Conservation (phyloP, 2,329 filamentous ascomycete species). For the Claviceps digitariae region DNA sequence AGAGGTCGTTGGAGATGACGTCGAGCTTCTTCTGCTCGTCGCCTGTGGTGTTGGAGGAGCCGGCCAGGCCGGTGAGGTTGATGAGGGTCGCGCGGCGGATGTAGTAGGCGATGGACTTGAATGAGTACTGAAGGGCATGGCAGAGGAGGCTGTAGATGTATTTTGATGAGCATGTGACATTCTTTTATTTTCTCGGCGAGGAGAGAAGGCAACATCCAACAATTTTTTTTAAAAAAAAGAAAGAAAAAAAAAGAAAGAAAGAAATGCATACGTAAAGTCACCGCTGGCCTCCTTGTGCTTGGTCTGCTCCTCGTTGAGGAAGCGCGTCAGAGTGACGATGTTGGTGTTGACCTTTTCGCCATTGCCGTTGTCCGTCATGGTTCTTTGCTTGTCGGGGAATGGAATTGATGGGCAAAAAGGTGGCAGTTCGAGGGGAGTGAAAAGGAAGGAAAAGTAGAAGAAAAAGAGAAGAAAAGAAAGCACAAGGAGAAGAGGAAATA, state of each 20-base stretch:
- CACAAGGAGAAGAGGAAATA: background rate
- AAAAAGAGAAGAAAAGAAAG: background rate
- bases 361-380: slow-evolving; percentile 26
- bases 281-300: slow-evolving; percentile 92
- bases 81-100: slow-evolving; percentile 91
- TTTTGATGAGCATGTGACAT: background rate
- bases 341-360: slow-evolving; percentile 83
- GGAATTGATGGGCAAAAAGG: background rate
- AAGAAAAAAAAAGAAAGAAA: slow-evolving; percentile 7
- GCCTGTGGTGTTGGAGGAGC: slow-evolving; percentile 86
- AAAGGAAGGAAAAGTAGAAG: background rate
- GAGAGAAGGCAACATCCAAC: too few relatives aligned
- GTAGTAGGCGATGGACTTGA: slow-evolving; percentile 99
- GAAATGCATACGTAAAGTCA: slow-evolving; percentile 81
- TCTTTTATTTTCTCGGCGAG: too few relatives aligned
- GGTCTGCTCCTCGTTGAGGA: slow-evolving; percentile 87
- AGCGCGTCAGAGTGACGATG: slow-evolving; percentile 89
- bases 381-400: background rate
- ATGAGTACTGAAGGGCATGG: slow-evolving; percentile 96
- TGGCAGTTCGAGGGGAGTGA: background rate
- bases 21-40: slow-evolving; percentile 99
- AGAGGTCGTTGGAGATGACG: slow-evolving; percentile 96
- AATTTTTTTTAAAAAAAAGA: background rate
- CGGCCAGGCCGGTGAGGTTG: slow-evolving; percentile 88
- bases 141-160: slow-evolving; percentile 63